These are phyloP conservation scores for Basidiobolus meristosporus DNA, from an alignment of 371 early-diverging fungal genomes.

Conservation along the genomic window DNA sequence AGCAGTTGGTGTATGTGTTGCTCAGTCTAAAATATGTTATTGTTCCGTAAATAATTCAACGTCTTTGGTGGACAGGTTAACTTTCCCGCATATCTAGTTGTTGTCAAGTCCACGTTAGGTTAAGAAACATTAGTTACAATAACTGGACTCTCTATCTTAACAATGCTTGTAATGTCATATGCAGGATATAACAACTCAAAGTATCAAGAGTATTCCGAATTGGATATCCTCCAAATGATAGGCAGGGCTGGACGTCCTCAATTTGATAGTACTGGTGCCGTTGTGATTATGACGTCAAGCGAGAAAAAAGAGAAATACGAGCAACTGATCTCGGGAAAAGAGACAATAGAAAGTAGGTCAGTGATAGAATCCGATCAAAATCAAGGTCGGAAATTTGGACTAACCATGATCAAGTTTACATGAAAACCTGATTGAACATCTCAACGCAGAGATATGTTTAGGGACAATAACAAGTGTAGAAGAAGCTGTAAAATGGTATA, in stretches of 20 bases:
- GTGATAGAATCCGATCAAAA: conserved; percentile 7
- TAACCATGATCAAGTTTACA: conserved; percentile 41
- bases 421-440: conserved; percentile 49
- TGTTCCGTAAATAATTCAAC: not conserved
- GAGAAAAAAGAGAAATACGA: conserved; percentile 29
- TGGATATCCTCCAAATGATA: conserved; percentile 75
- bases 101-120: conserved; percentile 53
- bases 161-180: too few relatives aligned
- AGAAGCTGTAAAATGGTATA: conserved; percentile 41
- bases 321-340: conserved; percentile 24
- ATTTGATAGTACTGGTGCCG: conserved; percentile 55
- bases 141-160: too few relatives aligned
- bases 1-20: conserved; percentile 72
- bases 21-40: not conserved
- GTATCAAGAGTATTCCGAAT: conserved; percentile 36
- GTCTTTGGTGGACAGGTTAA: conserved; percentile 33
- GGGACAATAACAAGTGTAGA: conserved; percentile 30
- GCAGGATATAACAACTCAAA: conserved; percentile 34
- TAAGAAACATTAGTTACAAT: not conserved
- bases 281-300: conserved; percentile 50
- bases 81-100: conserved; percentile 75
- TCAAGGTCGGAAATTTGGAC: conserved; percentile 1
- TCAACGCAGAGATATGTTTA: conserved; percentile 69
- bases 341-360: conserved; percentile 45
- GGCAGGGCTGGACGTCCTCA: conserved; percentile 87